A percentile compares a stretch with the other conserved stretches of the same genome.
These are phyloP conservation scores for Ceratobasidium theobromae DNA, from an alignment of 1,284 basidiomycete species.

Conservation along the genomic window DNA sequence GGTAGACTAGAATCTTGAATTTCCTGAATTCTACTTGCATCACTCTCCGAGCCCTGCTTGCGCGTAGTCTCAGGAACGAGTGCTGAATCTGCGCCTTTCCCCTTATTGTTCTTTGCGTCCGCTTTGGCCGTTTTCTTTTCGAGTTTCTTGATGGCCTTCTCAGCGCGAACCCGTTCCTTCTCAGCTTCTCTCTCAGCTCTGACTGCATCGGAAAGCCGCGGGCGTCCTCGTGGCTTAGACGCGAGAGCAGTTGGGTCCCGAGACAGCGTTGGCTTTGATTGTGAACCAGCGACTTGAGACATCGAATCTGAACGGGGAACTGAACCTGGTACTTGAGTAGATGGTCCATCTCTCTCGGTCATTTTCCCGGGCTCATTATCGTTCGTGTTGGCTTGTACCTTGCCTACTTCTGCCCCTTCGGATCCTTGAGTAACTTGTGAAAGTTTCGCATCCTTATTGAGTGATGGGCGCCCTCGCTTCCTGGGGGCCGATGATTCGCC, in stretches of 20 bases:
- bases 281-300: background rate
- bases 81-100: background rate
- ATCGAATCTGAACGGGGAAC: background rate
- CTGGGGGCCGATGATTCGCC: background rate
- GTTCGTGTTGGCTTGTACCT: background rate
- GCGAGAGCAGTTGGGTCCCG: background rate
- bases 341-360: background rate
- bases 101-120: constrained; percentile 7
- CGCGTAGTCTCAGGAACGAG: background rate
- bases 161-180: constrained; percentile 35
- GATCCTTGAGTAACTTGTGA: background rate
- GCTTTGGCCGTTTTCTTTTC: constrained; percentile 9
- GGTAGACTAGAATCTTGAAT: background rate
- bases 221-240: constrained; percentile 34
- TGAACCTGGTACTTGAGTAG: background rate
- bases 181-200: constrained; percentile 41
- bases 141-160: constrained; percentile 11
- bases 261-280: background rate
- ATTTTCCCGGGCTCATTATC: background rate
- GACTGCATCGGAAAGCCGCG: constrained; percentile 40
- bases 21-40: background rate
- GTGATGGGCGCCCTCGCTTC: constrained; percentile 10
- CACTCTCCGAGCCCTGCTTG: background rate
- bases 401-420: background rate
- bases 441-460: background rate